Conservation (phyloP, 306 rosid species). For the Malus domestica region ASM211411v1 NC_041793.1:28935501-28936000, state of each 20-base stretch:
- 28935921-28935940: background rate
- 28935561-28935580: too few relatives aligned
- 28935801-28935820: slow-evolving; percentile 25
- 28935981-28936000: too few relatives aligned
- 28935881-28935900: background rate
- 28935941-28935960: background rate
- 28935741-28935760: background rate
- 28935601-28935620: too few relatives aligned
- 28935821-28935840: background rate
- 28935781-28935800: slow-evolving; percentile 24
- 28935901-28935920: background rate
- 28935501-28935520: slow-evolving; percentile 15
- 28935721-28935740: background rate
- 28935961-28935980: too few relatives aligned
- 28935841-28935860: background rate
- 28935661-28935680: too few relatives aligned
- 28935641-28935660: fast-evolving
- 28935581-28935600: too few relatives aligned
- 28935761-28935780: background rate
- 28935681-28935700: too few relatives aligned
- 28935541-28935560: background rate
- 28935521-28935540: background rate
- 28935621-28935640: too few relatives aligned
- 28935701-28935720: background rate
- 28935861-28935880: slow-evolving; percentile 6